Evolutionary conservation across 768 basidiomycete genomes (phyloP).

Genomic region (Xerocomus spinulosus): DNA sequence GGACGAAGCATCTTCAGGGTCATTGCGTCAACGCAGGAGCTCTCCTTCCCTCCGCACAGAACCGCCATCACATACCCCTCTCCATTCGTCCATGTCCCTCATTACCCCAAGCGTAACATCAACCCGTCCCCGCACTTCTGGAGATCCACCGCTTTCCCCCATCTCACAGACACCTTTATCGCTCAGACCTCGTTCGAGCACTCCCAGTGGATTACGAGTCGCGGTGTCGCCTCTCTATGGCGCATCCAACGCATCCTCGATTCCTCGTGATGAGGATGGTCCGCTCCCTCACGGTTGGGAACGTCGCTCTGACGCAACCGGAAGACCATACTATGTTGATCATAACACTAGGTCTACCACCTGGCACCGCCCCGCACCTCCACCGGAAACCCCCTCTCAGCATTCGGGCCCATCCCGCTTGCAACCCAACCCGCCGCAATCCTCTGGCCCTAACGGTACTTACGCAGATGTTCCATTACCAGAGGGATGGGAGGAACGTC

Average conservation of each 20-base stretch:
- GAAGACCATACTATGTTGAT: conserved; percentile 82
- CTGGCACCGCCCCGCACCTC: conserved; percentile 56
- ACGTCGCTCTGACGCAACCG: conserved; percentile 60
- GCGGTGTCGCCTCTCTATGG: conserved; percentile 1
- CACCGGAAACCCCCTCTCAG: conserved; percentile 21
- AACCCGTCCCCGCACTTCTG: conserved; percentile 14
- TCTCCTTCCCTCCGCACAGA: conserved; percentile 20
- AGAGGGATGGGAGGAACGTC: conserved; percentile 88
- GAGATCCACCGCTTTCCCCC: conserved; percentile 11
- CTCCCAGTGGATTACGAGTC: conserved; percentile 6
- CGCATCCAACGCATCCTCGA: conserved; percentile 4
- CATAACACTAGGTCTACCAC: conserved; percentile 78
- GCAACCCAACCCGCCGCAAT: conserved; percentile 23
- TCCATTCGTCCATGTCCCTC: conserved; percentile 18
- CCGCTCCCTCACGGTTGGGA: conserved; percentile 82
- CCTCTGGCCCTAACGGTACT: conserved; percentile 24
- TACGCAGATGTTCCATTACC: conserved; percentile 72
- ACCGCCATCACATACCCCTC: conserved; percentile 15
- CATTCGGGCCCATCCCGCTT: conserved; percentile 15
- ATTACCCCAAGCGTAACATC: conserved; percentile 10
- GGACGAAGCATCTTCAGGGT: conserved; percentile 8
- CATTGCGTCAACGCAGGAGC: conserved; percentile 20
- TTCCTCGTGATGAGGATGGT: conserved; percentile 54
- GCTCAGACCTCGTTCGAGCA: conserved; percentile 13
- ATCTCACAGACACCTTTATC: conserved; percentile 7